Conservation (phyloP, 495 filamentous ascomycete genomes). For the Lepidopterella palustris region DNA sequence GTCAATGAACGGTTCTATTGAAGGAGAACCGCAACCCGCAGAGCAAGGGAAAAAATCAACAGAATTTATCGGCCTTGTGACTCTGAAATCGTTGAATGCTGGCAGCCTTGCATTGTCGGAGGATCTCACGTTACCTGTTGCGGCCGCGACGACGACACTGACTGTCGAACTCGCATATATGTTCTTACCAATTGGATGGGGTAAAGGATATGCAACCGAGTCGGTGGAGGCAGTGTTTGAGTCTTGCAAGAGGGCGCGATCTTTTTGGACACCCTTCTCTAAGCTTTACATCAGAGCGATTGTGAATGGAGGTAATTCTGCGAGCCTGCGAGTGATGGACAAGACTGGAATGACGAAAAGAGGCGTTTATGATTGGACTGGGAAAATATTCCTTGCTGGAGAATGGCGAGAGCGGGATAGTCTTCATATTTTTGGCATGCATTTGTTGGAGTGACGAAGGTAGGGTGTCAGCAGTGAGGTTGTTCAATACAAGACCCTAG, state of each 20-base stretch:
- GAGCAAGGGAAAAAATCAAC: not conserved
- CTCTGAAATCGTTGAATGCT: conserved; percentile 1
- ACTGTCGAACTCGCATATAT: conserved; percentile 20
- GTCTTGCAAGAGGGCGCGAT: conserved; percentile 10
- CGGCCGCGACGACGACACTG: conserved; percentile 5
- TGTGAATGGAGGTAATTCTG: conserved; percentile 23
- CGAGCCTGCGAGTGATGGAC: conserved; percentile 22
- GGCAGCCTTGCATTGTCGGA: conserved; percentile 11
- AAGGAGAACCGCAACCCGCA: no score
- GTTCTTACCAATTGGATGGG: conserved; percentile 19
- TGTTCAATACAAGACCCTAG: not conserved
- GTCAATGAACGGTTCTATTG: not conserved
- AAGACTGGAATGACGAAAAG: conserved; percentile 13
- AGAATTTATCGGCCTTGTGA: conserved; percentile 17
- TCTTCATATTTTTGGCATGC: conserved; percentile 20
- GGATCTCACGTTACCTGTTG: conserved; percentile 6
- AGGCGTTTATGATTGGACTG: conserved; percentile 18
- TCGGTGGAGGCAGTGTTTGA: conserved; percentile 11
- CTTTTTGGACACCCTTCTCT: conserved; percentile 16
- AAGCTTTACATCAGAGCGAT: conserved; percentile 20
- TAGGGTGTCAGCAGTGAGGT: not conserved
- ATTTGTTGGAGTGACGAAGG: conserved; percentile 12
- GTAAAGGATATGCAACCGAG: conserved; percentile 23
- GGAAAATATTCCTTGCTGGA: conserved; percentile 8
- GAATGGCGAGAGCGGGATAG: conserved; percentile 7